phyloP scores from a whole-genome alignment of 345 rosid genomes.

The Linum usitatissimum region DNA sequence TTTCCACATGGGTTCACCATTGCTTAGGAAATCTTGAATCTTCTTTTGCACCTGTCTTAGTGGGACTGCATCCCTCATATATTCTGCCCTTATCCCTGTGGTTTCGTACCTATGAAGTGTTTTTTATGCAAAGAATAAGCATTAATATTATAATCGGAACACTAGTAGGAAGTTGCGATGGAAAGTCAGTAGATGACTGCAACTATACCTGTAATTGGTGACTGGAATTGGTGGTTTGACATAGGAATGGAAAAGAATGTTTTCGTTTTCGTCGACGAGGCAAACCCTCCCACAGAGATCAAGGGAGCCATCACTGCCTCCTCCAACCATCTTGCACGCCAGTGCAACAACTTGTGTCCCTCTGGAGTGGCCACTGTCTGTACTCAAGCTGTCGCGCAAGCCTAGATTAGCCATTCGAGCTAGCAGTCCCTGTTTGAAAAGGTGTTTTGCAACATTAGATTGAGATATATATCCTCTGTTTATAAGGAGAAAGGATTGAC shows the following conservation, averaged over 20 bases:
- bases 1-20: slow-evolving; percentile 90
- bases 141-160: too few species aligned
- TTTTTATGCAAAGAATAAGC: not conserved
- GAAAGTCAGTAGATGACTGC: not conserved
- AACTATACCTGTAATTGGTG: slow-evolving; percentile 56
- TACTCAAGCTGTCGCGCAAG: slow-evolving; percentile 38
- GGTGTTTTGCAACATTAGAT: not conserved
- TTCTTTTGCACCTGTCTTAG: slow-evolving; percentile 54
- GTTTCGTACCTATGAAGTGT: slow-evolving; percentile 45
- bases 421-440: slow-evolving; percentile 29
- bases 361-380: slow-evolving; percentile 35
- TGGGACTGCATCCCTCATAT: slow-evolving; percentile 64
- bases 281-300: slow-evolving; percentile 77
- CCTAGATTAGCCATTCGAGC: slow-evolving; percentile 58
- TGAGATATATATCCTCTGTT: too few species aligned
- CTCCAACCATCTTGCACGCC: slow-evolving; percentile 92
- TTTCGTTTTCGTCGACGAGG: slow-evolving; percentile 64
- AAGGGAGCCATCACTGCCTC: slow-evolving; percentile 79
- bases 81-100: slow-evolving; percentile 71
- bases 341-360: slow-evolving; percentile 57
- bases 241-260: slow-evolving; percentile 60
- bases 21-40: slow-evolving; percentile 79
- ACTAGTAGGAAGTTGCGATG: too few species aligned
- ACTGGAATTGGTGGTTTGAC: slow-evolving; percentile 66
- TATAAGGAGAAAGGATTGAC: too few species aligned